Percentiles rank a stretch among this genome's conserved stretches.
These are phyloP conservation scores for Gossypium herbaceum DNA, from an alignment of 345 rosid genomes.

Conservation along the genomic window DNA sequence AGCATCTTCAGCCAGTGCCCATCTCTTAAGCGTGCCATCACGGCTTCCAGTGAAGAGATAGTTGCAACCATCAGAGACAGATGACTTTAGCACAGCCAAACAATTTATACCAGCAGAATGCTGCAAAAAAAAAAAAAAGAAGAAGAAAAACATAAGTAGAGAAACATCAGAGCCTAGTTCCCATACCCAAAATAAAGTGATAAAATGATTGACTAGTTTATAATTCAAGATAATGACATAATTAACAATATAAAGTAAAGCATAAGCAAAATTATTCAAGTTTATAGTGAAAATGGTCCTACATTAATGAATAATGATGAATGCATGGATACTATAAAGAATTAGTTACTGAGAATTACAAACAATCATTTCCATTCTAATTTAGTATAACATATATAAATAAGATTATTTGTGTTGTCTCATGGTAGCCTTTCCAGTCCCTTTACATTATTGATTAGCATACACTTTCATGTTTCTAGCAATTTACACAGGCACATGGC, in stretches of 20 bases:
- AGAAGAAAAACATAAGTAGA: too few species aligned
- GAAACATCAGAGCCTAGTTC: background rate
- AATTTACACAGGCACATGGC: background rate
- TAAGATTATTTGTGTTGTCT: background rate
- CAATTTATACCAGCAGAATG: slow-evolving; percentile 97
- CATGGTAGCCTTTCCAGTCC: background rate
- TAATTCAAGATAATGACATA: background rate
- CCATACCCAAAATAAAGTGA: background rate
- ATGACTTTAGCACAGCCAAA: slow-evolving; percentile 64
- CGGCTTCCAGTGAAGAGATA: slow-evolving; percentile 96
- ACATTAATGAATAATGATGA: background rate
- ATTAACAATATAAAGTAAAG: background rate
- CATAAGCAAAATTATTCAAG: background rate
- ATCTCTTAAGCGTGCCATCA: slow-evolving; percentile 95
- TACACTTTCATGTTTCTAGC: background rate
- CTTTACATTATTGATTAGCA: background rate
- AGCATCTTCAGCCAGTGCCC: slow-evolving; percentile 67
- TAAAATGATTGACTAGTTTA: background rate
- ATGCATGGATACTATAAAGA: background rate
- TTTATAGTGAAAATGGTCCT: background rate
- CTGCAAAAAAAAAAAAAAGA: slow-evolving; percentile 37
- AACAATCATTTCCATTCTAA: background rate
- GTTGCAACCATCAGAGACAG: slow-evolving; percentile 48
- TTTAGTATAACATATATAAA: background rate
- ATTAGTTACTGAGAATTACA: background rate